Conservation (phyloP, 129 eudicot genomes). For the Escallonia herrerae region DNA sequence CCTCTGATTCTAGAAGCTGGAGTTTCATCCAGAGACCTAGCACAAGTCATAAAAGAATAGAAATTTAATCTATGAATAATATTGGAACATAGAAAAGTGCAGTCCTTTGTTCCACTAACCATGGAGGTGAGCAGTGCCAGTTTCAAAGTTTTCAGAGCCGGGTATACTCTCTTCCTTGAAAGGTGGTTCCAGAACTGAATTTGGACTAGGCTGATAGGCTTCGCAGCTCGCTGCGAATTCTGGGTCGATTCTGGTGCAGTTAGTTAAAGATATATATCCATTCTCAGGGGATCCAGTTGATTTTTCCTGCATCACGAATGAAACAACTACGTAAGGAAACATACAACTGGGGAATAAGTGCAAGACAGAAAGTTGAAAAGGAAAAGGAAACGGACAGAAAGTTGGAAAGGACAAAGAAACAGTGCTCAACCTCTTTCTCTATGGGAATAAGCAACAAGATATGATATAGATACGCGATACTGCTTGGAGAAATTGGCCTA, state of each 20-base stretch:
- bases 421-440: neutral
- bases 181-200: conserved; percentile 50
- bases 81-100: neutral
- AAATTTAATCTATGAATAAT: neutral
- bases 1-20: conserved; percentile 40
- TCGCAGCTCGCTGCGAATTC: conserved; percentile 28
- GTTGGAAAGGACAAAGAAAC: neutral
- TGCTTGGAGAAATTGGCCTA: neutral
- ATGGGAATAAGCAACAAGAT: neutral
- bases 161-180: conserved; percentile 27
- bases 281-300: conserved; percentile 22
- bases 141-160: conserved; percentile 21
- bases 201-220: conserved; percentile 42
- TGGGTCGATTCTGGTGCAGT: conserved; percentile 16
- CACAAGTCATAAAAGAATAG: conserved; percentile 6
- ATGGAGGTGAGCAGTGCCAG: conserved; percentile 21
- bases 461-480: neutral
- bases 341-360: neutral
- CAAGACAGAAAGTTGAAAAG: neutral
- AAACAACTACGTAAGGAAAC: neutral
- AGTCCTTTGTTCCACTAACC: conserved; percentile 19
- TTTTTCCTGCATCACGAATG: conserved; percentile 33
- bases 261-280: conserved; percentile 17
- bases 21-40: conserved; percentile 47
- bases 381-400: neutral